Percentiles rank a stretch among this genome's conserved stretches.
These are phyloP conservation scores for Teunomyces funiuensis DNA, from an alignment of 805 yeast genomes.

Conservation along the genomic window DNA sequence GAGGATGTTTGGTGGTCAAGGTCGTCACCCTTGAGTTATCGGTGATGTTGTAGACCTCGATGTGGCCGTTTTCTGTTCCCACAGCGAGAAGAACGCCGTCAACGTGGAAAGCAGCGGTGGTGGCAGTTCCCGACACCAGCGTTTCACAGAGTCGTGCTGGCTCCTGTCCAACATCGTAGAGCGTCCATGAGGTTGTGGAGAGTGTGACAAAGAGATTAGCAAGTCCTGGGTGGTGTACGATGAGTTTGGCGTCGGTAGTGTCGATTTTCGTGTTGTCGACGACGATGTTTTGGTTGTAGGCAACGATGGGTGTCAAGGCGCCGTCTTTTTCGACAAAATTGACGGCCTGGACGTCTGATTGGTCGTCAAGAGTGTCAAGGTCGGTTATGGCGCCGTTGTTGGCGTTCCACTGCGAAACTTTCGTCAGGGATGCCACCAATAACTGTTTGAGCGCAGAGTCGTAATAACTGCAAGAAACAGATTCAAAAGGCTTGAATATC, in stretches of 20 bases:
- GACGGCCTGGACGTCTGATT: not conserved
- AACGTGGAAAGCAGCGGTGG: slow-evolving; percentile 39
- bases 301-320: slow-evolving; percentile 18
- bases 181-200: slow-evolving; percentile 24
- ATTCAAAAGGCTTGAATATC: not conserved
- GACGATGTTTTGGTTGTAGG: slow-evolving; percentile 18
- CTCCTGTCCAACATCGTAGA: slow-evolving; percentile 9
- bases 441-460: slow-evolving; percentile 15
- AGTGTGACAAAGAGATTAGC: slow-evolving; percentile 26
- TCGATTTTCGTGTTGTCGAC: slow-evolving; percentile 10
- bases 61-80: slow-evolving; percentile 31
- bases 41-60: slow-evolving; percentile 41
- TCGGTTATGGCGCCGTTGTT: not conserved
- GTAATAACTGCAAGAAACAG: not conserved
- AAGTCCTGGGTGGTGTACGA: slow-evolving; percentile 35
- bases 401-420: not conserved
- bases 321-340: slow-evolving; percentile 10
- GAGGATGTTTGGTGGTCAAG: slow-evolving; percentile 21
- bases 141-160: slow-evolving; percentile 3
- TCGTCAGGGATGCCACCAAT: slow-evolving; percentile 12
- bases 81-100: slow-evolving; percentile 49
- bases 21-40: slow-evolving; percentile 36
- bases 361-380: not conserved
- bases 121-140: slow-evolving; percentile 8
- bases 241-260: slow-evolving; percentile 9